phyloP scores from a whole-genome alignment of 208 protist species.

The Acanthamoeba royreba region DNA sequence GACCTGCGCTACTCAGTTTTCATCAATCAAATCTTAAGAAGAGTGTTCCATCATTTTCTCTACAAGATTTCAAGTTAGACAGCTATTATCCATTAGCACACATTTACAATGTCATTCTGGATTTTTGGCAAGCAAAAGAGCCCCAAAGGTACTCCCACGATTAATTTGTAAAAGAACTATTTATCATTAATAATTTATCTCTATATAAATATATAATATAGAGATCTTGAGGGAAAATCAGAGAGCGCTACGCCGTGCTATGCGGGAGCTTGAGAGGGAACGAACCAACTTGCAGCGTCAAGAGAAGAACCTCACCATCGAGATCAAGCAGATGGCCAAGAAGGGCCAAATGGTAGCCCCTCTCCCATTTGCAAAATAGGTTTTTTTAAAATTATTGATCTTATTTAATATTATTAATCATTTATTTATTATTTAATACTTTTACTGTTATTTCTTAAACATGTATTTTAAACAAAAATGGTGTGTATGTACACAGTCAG shows the following conservation, averaged over 20 bases:
- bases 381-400: not conserved
- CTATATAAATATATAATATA: not conserved
- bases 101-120: not conserved
- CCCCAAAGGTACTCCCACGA: conserved; percentile 48
- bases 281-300: conserved; percentile 89
- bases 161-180: not conserved
- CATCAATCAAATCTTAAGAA: too few relatives aligned
- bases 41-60: too few relatives aligned
- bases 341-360: conserved; percentile 88
- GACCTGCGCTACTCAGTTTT: too few relatives aligned
- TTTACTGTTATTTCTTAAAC: too few relatives aligned
- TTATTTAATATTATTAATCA: too few relatives aligned
- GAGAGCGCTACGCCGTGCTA: conserved; percentile 89
- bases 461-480: not conserved
- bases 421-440: too few relatives aligned
- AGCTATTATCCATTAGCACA: too few relatives aligned
- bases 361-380: not conserved
- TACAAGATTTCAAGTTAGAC: too few relatives aligned
- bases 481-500: conserved; percentile 70
- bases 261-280: conserved; percentile 95
- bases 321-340: conserved; percentile 96
- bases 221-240: conserved; percentile 96
- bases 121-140: conserved; percentile 66
- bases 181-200: not conserved
- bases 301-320: conserved; percentile 94